Evolutionary conservation across 2,329 filamentous ascomycete genomes (phyloP).

Genomic region (Penicillium sumatraense): DNA sequence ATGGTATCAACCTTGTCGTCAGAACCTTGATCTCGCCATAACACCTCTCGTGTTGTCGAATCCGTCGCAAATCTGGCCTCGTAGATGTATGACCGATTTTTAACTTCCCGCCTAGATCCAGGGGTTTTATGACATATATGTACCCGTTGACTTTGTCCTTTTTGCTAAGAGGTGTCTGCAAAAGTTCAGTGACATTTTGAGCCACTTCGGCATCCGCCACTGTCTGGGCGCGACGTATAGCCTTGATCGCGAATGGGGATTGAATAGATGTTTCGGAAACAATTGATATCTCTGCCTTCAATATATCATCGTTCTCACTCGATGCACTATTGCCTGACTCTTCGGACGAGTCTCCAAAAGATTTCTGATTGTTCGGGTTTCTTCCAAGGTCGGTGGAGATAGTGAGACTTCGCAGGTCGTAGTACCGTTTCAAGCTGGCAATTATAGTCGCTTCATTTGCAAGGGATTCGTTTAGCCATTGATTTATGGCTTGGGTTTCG

Average conservation of each 20-base stretch:
- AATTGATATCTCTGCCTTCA: not conserved
- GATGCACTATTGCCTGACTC: not conserved
- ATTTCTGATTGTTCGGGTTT: no score
- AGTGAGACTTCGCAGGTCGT: not conserved
- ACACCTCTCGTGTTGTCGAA: not conserved
- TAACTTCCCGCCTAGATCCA: not conserved
- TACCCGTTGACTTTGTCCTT: not conserved
- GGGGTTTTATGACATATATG: conserved; percentile 1
- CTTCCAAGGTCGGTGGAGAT: no score
- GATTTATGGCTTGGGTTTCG: not conserved
- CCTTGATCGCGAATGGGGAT: not conserved
- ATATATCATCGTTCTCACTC: not conserved
- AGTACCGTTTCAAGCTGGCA: not conserved
- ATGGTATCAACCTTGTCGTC: not conserved
- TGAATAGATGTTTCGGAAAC: conserved; percentile 1
- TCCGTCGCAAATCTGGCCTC: not conserved
- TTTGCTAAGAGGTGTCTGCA: not conserved
- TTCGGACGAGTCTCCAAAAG: no score
- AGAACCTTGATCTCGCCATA: not conserved
- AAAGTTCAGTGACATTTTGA: not conserved
- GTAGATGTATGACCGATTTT: conserved; percentile 1
- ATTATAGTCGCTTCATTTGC: not conserved
- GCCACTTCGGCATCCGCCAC: not conserved
- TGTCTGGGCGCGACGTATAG: not conserved
- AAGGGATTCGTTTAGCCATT: not conserved